Base-by-base conservation (phyloP, 148 eudicot genomes). In the Arctostaphylos glauca region DNA sequence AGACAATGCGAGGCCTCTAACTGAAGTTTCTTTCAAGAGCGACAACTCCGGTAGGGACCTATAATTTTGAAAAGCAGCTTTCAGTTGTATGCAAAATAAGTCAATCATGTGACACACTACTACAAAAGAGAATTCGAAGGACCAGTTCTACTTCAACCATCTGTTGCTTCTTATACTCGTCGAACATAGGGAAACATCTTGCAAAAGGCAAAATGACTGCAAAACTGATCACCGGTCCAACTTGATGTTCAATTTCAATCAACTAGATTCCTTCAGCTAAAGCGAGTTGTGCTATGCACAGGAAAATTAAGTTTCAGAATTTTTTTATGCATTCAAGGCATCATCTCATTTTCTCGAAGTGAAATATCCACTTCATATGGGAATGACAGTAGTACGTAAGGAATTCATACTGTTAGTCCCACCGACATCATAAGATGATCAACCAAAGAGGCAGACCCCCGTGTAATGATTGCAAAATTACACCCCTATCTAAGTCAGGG, bases 1-100 rank as follows among this genome's bases (percentile, higher is more conserved):
- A 15, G 91, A 83, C 87, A 83, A 76, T 60, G 80, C 76, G 81
- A 94, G 89, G 86, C 96, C 90, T 88, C 92, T 91, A 74, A 94
- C 58, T 21, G 89, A 88, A 81, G 91, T 88, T 90, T 93, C 94
- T 87, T 89, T 92, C 80, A 96, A 83, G 82, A 93, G 89, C 77
- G 94, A 93, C 80, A 96, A 80, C 53, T 94, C 97, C 54, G 99
- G 99, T 44, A 96, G 86, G 79, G 99, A 92, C 90, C 99, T 96
- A 87, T 48, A 82, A 62, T 82, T 78, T 82, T 54, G 80, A 15
- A 55, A 76, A 41, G 62, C 73, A 54, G 31, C 13, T 6, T 60
- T 62, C 21, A 81, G 52, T n/a, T 68, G 19, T 5, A 59, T 66
- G 25, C 47, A 68, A 6, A 72, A 19, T 68, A 25, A 67, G 71